Base-by-base conservation (phyloP, 257 asterid genomes). In the Capsicum baccatum region DNA sequence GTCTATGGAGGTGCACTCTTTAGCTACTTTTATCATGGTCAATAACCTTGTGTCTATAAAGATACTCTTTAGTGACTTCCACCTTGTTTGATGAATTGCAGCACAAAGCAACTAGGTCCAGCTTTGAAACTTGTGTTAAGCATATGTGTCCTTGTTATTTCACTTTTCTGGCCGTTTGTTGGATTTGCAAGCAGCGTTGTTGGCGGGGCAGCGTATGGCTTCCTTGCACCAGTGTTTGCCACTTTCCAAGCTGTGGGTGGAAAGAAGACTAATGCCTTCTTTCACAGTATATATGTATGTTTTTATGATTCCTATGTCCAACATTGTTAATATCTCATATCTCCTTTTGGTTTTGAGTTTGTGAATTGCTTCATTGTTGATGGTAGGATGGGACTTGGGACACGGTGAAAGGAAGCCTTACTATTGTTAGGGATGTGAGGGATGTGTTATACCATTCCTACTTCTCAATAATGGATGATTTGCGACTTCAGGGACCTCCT, bases 381-480 rank as follows among this genome's bases (percentile, higher is more conserved):
- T 89, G 89, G 88, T 91, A 94, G 99, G 99, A 97, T 86, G 99
- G 99, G 88, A 91, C 88, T 83, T 92, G 94, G 93, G 93, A 92
- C 63, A 86, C 94, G 21, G 84, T 94, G 69, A 52, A 92, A 84
- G 92, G 94, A 74, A 93, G 96, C 89, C 91, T 92, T 66, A 95
- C 93, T 60, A 86, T 95, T 59, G 87, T 97, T 68, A 91, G 98
- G 85, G 99, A 97, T 87, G 84, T 94, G 85, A 81, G 81, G 83
- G 99, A 97, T 91, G 93, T 95, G 60, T 91, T 89, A 85, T 94
- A 82, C 82, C 85, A 87, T 87, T 93, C 99, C 39, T 94, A 97
- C 88, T 84, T 92, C 83, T 94, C 98, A 1, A 83, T 95, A 60
- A 92, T 94, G 98, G 86, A 88, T 82, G 99, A 97, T 86, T 79